These are phyloP conservation scores for Vaccinium corymbosum DNA, from an alignment of 148 eudicot species.

Conservation along the genomic window DNA sequence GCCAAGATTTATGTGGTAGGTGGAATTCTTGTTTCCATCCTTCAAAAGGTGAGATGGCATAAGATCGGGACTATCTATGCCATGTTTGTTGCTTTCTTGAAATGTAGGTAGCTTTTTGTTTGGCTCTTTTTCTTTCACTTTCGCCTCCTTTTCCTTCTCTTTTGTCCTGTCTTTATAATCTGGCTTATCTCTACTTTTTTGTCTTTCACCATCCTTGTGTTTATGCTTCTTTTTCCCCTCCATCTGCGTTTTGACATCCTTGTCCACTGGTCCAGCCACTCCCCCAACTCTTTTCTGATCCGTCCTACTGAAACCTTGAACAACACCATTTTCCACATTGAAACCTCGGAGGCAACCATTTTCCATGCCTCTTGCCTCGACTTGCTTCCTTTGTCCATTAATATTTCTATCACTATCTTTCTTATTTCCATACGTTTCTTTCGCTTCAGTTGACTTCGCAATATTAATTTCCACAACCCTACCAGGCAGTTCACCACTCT, in stretches of 20 bases:
- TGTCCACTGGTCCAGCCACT: slow-evolving; percentile 19
- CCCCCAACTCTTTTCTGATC: slow-evolving; percentile 21
- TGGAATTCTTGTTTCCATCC: slow-evolving; percentile 18
- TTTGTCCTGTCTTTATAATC: slow-evolving; percentile 21
- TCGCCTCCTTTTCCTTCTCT: slow-evolving; percentile 24
- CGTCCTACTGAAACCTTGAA: background rate
- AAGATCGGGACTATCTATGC: slow-evolving; percentile 9
- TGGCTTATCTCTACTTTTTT: slow-evolving; percentile 22
- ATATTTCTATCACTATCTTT: slow-evolving; percentile 15
- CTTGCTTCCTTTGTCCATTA: slow-evolving; percentile 9
- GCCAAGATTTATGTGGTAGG: slow-evolving; percentile 21
- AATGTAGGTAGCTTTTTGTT: slow-evolving; percentile 17
- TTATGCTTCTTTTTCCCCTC: slow-evolving; percentile 26
- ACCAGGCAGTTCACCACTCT: slow-evolving; percentile 11
- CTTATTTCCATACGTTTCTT: slow-evolving; percentile 17
- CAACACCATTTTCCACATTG: background rate
- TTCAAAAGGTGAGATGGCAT: slow-evolving; percentile 22
- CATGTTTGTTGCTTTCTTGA: slow-evolving; percentile 17
- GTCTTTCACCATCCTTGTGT: slow-evolving; percentile 21
- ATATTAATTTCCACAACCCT: slow-evolving; percentile 18
- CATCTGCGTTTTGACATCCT: slow-evolving; percentile 17
- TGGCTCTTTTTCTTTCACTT: slow-evolving; percentile 21
- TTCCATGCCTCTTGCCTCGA: background rate
- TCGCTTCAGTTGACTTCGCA: slow-evolving; percentile 9
- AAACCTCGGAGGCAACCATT: background rate